Base-by-base conservation (phyloP, 31 red algal species). In the Odonthalia washingtoniensis region DNA sequence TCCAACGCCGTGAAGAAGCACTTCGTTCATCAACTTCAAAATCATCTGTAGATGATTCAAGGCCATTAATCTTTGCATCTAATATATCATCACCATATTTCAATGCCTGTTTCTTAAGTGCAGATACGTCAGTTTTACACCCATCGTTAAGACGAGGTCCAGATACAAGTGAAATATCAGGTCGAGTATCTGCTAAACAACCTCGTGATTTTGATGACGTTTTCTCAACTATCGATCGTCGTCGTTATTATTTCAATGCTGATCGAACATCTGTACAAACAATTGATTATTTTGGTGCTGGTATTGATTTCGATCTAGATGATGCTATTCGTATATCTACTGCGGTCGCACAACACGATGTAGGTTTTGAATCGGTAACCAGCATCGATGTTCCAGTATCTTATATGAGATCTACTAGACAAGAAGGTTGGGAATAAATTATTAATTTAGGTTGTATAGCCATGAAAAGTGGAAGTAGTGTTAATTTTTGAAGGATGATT, bases 161-260 rank as follows among this genome's bases (percentile, higher is more conserved):
- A 14, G 89, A 91, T 80, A 33, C 21, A 24, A 68, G 37, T 21
- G 89, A 91, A 41, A 68, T 91, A 26, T 31, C 65, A 32, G 89
- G 49, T 3, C 81, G 89, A 26, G 37, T 31, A n/a, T 49, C 38
- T 67, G 89, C 89, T 26, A 84, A 91, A 33, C 89, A 91, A 62
- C 89, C 81, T 39, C 70, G 89, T n/a, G 89, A 91, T 85, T 91
- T 85, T 43, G 89, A 91, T 57, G 89, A 91, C 44, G 69, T 79
- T 1, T 91, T 91, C 44, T 62, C 79, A 4, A 77, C 73, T 2
- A 45, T 91, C 32, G 74, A 79, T 85, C 69, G 74, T 34, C 64
- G 57, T 38, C 80, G 89, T 3, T 91, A 77, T 49, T 67, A 77
- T 0, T 85, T 77, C 31, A 70, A 91, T 43, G 49, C 89, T 18